Evolutionary conservation across 495 filamentous ascomycete genomes (phyloP), one percentile per base, ranked within the genome.

Genomic region (Staphylotrichum tortipilum): DNA sequence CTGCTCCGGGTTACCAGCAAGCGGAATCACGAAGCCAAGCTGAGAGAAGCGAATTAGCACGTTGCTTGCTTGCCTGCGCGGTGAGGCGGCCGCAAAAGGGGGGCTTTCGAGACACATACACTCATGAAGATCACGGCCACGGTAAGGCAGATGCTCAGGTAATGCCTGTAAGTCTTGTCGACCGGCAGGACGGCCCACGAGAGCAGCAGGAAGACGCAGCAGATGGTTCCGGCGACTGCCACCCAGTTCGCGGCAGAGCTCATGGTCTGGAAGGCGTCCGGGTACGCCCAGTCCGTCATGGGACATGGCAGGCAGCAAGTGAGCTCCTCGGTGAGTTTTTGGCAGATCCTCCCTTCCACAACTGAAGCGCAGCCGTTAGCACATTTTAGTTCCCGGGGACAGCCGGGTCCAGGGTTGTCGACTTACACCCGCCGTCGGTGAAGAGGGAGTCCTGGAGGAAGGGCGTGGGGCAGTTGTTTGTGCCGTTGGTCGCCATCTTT

Each of bases 291-390:
- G 42, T 86, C 77, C 24, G 85, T 82, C 55, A 83, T 72, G 17
- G 94, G 92, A 67, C 92, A 98, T 56, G 94, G 94, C 49, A 97
- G 62, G 68, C 92, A 98, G 64, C 92, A 98, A 21, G 66, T 71
- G 26, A 69, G 60, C 8, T 46, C 38, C 10, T 60, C 67, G 34
- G 59, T 30, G 8, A 67, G 44, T 1, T 59, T 53, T 39, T 74
- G 58, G 49, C 85, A 68, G 10, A 81, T 74, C 39, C 87, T 76
- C 52, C 89, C 88, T 17, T 71, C 68, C 39, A 85, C 66, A 60
- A 81, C 88, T 92, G 35, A 55, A 56, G 15, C 4, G 21, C 19
- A 22, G 21, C n/a, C 21, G 59, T 63, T 26, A 63, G 59, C 31
- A 50, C 22, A n/a, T n/a, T n/a, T n/a, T n/a, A n/a, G n/a, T n/a